Conservation (phyloP, 2,329 filamentous ascomycete genomes). For the Fusarium goolgardi region DNA sequence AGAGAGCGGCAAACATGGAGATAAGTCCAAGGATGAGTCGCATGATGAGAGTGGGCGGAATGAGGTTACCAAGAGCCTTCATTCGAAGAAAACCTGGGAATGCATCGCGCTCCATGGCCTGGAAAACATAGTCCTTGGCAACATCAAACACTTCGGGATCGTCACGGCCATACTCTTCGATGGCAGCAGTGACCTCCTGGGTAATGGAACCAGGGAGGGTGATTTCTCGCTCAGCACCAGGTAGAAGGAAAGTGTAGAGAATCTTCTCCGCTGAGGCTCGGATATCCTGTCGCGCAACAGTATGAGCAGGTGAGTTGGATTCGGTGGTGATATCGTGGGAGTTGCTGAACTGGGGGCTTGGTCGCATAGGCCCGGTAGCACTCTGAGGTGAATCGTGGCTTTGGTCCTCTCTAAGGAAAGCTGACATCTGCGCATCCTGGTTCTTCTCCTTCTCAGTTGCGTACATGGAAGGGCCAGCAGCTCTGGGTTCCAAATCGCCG, state of each 20-base stretch:
- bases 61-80: conserved; percentile 95
- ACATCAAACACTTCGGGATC: conserved; percentile 98
- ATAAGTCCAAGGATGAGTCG: conserved; percentile 84
- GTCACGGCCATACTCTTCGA: conserved; percentile 91
- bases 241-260: conserved; percentile 95
- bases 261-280: conserved; percentile 96
- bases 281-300: conserved; percentile 89
- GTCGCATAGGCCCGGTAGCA: conserved; percentile 58
- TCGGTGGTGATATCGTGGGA: conserved; percentile 74
- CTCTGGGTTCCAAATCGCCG: conserved; percentile 72
- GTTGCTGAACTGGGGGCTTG: conserved; percentile 69
- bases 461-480: conserved; percentile 71
- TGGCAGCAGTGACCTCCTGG: conserved; percentile 83
- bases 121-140: conserved; percentile 99
- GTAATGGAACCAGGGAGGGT: conserved; percentile 90
- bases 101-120: conserved; percentile 99
- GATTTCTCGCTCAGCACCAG: conserved; percentile 96
- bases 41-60: conserved; percentile 88
- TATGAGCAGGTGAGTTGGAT: conserved; percentile 84
- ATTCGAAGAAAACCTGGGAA: conserved; percentile 95
- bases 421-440: conserved; percentile 90
- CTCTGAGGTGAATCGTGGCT: conserved; percentile 67
- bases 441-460: conserved; percentile 78
- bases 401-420: conserved; percentile 80
- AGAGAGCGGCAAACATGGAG: conserved; percentile 90